Base-by-base conservation (phyloP, 495 filamentous ascomycete species). In the Aspergillus saccharolyticus region DNA sequence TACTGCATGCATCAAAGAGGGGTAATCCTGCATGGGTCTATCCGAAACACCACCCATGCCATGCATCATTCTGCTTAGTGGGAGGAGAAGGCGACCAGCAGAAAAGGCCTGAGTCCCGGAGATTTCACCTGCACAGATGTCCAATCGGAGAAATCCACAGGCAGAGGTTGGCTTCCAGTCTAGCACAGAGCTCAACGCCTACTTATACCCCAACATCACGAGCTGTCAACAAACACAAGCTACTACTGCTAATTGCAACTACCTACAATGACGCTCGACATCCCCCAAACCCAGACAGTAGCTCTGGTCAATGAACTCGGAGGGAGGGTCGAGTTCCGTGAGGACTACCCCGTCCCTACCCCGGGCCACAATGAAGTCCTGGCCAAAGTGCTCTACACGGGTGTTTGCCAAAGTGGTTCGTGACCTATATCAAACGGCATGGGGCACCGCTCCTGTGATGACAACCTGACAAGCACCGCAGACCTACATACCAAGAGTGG, bases 331-430 rank as follows among this genome's bases (percentile, higher is more conserved):
- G 70, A 78, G 54, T 79, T 79, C 59, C 66, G 69, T 24, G 60
- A 68, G 20, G 69, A 77, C 45, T 79, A 80, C 46, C 76, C 78
- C n/a, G 75, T 81, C 6, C 71, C 74, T 19, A 63, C 46, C 0
- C 72, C 76, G 1, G 70, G 69, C 1, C 63, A 62, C 12, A 77
- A 80, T 47, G 78, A 81, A 66, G 76, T 80, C 6, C 62, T 80
- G 7, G 78, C 77, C 30, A 74, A 80, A 56, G 70, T 80, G 3
- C 68, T 80, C 14, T 81, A 79, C 49, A 70, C 69, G 0, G 78
- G 78, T 2, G 76, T 80, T 43, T 81, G 77, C 44, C 76, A 78
- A 44, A 79, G 76, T 58, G 77, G 75, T 77, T 51, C 56, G 68
- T 65, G 30, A n/a, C n/a, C n/a, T n/a, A n/a, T n/a, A n/a, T n/a